Evolutionary conservation across 257 asterid genomes (phyloP), one percentile per base, ranked within the genome.

Genomic region (Salvia miltiorrhiza): DNA sequence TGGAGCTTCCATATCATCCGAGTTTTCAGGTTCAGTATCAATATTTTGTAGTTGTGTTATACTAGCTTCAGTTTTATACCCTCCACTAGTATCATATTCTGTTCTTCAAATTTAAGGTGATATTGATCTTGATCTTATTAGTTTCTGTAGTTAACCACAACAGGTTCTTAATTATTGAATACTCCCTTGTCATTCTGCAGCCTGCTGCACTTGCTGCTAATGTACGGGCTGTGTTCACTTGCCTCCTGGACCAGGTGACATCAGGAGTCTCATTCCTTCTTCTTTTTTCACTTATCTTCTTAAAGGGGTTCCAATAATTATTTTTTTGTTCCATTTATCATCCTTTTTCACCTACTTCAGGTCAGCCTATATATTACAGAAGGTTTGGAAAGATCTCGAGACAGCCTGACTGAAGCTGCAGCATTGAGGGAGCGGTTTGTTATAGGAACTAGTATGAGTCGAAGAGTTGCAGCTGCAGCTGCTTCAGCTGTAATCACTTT

Each of bases 401-500:
- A 94, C 72, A 76, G 96, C 81, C 86, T 94, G 57, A 89, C 87
- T 48, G 99, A 94, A 82, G 99, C 99, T 78, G 95, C 97, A 56
- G 86, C 96, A 69, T 76, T 87, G 67, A 89, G 97, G 95, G 99
- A 94, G 79, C 87, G 97, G 67, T 94, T 87, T 86, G 96, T 89
- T 65, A 57, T 91, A 74, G 97, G 96, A 80, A 82, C 92, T 78
- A 88, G 82, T 60, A 79, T 93, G 56, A 90, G 97, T 82, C 89
- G 96, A 77, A 84, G 97, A 82, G 97, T 91, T 75, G 97, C 99
- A 78, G 96, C 96, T 37, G 96, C 97, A 20, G 97, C 99, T 73
- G 92, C 97, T 78, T 91, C 99, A 73, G 96, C 92, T 73, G 97
- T 94, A 94, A 91, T 56, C 72, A 74, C 79, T 69, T 55, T 59